Evolutionary conservation across 176 grass and related monocot species (phyloP).

Genomic region (Lolium perenne): DNA sequence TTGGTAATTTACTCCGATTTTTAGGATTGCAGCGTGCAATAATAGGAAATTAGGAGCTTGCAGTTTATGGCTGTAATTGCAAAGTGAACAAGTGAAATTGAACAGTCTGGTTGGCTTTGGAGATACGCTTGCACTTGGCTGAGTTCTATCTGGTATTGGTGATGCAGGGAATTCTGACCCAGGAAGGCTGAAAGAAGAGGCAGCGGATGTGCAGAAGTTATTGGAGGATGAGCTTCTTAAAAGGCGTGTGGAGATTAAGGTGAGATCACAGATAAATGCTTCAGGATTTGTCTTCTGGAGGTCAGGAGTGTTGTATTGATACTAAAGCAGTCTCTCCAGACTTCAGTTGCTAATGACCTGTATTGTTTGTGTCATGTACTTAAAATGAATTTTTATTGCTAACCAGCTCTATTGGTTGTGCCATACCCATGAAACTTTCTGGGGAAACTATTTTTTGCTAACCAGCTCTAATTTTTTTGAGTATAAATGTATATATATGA

Average conservation of each 20-base stretch:
- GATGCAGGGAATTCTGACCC: slow-evolving; percentile 89
- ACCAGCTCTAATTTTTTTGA: not conserved
- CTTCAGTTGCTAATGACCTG: not conserved
- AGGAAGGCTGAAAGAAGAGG: slow-evolving; percentile 80
- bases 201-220: slow-evolving; percentile 62
- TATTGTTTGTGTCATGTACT: not conserved
- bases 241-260: slow-evolving; percentile 75
- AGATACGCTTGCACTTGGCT: slow-evolving; percentile 24
- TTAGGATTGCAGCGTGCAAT: not conserved
- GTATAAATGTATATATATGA: not conserved
- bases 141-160: slow-evolving; percentile 20
- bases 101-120: not conserved
- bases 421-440: not conserved
- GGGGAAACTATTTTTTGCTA: not conserved
- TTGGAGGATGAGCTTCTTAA: slow-evolving; percentile 68
- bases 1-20: not conserved
- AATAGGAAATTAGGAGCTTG: not conserved
- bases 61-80: not conserved
- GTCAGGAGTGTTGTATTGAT: not conserved
- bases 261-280: slow-evolving; percentile 38
- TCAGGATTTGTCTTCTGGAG: slow-evolving; percentile 9
- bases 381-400: no score
- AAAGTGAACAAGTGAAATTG: not conserved
- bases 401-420: no score
- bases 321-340: no score